Conservation (phyloP, 2,329 filamentous ascomycete genomes). For the Dissoconium aciculare region DNA sequence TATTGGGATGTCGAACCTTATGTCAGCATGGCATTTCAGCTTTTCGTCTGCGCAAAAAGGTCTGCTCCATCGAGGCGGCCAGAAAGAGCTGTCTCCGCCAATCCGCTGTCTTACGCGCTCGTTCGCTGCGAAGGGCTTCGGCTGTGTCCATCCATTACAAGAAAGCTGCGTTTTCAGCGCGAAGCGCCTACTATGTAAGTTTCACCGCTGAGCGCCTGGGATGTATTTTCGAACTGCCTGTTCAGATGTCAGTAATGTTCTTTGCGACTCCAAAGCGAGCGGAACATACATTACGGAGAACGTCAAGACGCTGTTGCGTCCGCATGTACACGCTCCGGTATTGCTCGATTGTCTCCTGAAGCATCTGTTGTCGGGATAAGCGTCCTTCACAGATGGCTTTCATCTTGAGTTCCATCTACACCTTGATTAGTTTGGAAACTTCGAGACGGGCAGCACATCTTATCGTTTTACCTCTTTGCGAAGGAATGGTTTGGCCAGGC, state of each 20-base stretch:
- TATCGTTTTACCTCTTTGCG: constrained; percentile 54
- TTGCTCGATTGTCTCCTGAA: constrained; percentile 70
- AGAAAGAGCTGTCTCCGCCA: too few species aligned
- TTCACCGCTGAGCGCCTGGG: too few species aligned
- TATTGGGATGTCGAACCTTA: too few species aligned
- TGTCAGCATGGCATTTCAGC: too few species aligned
- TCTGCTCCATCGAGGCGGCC: too few species aligned
- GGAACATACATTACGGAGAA: constrained; percentile 38
- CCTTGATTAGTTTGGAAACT: constrained; percentile 4
- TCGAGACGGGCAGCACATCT: neutral
- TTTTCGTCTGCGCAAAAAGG: too few species aligned
- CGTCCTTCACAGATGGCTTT: constrained; percentile 86
- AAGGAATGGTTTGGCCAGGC: constrained; percentile 86
- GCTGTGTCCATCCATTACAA: too few species aligned
- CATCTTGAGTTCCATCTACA: constrained; percentile 82
- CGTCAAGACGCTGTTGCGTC: constrained; percentile 58
- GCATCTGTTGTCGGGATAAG: constrained; percentile 56
- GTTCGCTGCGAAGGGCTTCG: too few species aligned
- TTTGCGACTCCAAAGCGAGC: neutral
- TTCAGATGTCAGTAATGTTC: constrained; percentile 3
- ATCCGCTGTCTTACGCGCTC: too few species aligned
- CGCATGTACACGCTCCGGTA: constrained; percentile 78
- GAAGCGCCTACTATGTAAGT: too few species aligned
- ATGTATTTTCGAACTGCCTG: constrained; percentile 9
- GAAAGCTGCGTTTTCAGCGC: too few species aligned